A percentile compares a stretch with the other conserved stretches of the same genome.
Evolutionary conservation across 176 grass and related monocot species (phyloP).

Genomic region (Oryza punctata): DNA sequence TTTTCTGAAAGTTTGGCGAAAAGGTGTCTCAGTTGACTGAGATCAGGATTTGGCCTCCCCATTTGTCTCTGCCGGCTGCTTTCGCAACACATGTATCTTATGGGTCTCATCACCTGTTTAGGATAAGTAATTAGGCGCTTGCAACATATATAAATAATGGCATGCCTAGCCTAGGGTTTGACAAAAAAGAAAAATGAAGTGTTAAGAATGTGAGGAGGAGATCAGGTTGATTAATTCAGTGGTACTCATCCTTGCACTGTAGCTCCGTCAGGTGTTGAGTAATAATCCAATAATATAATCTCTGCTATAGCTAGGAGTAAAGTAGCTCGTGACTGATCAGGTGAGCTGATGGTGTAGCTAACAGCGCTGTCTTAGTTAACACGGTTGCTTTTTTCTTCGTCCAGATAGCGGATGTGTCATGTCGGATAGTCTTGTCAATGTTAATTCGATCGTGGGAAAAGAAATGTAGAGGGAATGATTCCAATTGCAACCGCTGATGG

Average conservation of each 20-base stretch:
- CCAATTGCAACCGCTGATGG: neutral
- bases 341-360: neutral
- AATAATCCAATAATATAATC: neutral
- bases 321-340: neutral
- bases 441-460: neutral
- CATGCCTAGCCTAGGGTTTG: conserved; percentile 37
- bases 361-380: neutral
- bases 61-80: conserved; percentile 32
- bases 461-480: neutral
- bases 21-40: conserved; percentile 30
- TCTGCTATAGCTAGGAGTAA: neutral
- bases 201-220: neutral
- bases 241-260: neutral
- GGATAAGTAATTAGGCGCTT: conserved; percentile 14
- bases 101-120: neutral
- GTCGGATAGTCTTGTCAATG: neutral
- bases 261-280: conserved; percentile 8
- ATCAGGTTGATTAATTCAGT: neutral
- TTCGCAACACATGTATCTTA: conserved; percentile 41
- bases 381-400: neutral
- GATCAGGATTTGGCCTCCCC: conserved; percentile 4
- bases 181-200: neutral
- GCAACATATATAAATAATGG: neutral
- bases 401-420: neutral
- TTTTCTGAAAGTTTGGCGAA: conserved; percentile 39